Evolutionary conservation across 192 early-diverging fungal genomes (phyloP).

Genomic region (Backusella tarrabulga): DNA sequence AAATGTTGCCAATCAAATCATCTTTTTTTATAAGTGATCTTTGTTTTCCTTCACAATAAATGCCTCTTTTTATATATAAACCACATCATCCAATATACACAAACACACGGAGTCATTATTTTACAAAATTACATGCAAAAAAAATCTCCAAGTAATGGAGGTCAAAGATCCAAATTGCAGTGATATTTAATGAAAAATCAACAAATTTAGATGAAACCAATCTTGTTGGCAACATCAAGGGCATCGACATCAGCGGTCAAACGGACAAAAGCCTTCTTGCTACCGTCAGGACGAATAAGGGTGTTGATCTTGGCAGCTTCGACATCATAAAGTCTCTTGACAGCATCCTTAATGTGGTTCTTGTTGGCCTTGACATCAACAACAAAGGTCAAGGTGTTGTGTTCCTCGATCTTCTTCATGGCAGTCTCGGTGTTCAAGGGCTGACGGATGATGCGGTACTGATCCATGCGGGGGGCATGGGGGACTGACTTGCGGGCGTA

Average conservation of each 20-base stretch:
- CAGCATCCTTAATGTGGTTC: constrained; percentile 96
- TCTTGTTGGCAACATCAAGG: constrained; percentile 95
- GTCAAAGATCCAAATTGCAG: neutral
- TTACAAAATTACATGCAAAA: neutral
- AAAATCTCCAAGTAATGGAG: neutral
- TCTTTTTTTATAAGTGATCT: neutral
- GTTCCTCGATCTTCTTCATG: constrained; percentile 99
- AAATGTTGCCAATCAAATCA: neutral
- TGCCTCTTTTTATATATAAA: neutral
- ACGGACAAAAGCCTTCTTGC: constrained; percentile 99
- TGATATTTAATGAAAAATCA: neutral
- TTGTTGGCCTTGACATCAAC: constrained; percentile 98
- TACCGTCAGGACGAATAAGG: constrained; percentile 92
- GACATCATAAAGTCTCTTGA: constrained; percentile 97
- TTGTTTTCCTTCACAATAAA: neutral
- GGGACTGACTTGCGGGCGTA: constrained; percentile 90
- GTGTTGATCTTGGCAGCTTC: constrained; percentile 97
- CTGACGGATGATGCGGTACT: constrained; percentile 86
- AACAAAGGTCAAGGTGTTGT: constrained; percentile 99
- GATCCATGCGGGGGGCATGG: constrained; percentile 78
- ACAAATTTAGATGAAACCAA: constrained; percentile 53
- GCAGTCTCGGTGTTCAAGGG: constrained; percentile 98
- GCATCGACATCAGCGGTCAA: constrained; percentile 96
- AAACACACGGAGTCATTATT: no score
- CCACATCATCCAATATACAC: neutral